Evolutionary conservation across 2,329 filamentous ascomycete species (phyloP).

Genomic region (Blastomyces silverae): DNA sequence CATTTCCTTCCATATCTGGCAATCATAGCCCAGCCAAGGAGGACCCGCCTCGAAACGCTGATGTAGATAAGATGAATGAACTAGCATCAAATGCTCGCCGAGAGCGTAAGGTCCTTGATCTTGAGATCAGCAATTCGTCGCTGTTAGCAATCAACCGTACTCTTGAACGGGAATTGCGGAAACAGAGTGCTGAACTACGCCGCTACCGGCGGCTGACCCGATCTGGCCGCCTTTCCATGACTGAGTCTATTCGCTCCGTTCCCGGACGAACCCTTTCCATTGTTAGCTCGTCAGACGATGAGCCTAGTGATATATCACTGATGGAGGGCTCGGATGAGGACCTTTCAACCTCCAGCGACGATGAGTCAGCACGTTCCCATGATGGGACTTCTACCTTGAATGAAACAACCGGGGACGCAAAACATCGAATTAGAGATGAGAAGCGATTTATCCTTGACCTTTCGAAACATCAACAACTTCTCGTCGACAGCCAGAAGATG

Average conservation of each 20-base stretch:
- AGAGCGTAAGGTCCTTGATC: conserved; percentile 89
- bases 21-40: conserved; percentile 18
- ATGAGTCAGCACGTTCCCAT: conserved; percentile 32
- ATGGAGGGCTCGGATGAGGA: conserved; percentile 30
- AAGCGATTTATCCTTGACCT: conserved; percentile 78
- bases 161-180: conserved; percentile 81
- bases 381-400: conserved; percentile 35
- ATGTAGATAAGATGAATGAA: conserved; percentile 52
- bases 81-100: conserved; percentile 79
- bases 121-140: conserved; percentile 95
- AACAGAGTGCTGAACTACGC: conserved; percentile 81
- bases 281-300: conserved; percentile 41
- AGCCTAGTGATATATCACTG: conserved; percentile 29
- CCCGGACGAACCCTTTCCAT: conserved; percentile 42
- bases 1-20: conserved; percentile 9
- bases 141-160: conserved; percentile 91
- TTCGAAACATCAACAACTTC: conserved; percentile 76
- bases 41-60: conserved; percentile 12
- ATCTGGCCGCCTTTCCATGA: conserved; percentile 64
- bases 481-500: conserved; percentile 88
- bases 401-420: conserved; percentile 36
- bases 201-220: conserved; percentile 80
- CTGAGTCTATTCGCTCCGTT: conserved; percentile 40
- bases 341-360: conserved; percentile 37
- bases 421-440: conserved; percentile 66